Conservation (phyloP, 257 asterid genomes). For the Solanum stenotomum region DNA sequence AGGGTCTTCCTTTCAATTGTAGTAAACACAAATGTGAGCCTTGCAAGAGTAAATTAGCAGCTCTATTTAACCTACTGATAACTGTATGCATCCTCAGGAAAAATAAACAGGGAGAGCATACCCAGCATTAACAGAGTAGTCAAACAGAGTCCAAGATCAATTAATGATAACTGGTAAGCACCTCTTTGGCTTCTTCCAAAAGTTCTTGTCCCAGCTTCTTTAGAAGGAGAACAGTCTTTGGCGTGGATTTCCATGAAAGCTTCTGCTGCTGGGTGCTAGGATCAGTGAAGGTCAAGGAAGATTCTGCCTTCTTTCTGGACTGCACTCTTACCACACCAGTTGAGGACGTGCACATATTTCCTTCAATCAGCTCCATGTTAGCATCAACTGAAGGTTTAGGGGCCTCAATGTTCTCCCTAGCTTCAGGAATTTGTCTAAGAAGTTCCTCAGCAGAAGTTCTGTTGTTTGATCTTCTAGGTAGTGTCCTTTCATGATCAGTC, state of each 20-base stretch:
- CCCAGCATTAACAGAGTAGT: not conserved
- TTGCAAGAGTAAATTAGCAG: not conserved
- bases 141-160: not conserved
- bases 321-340: conserved; percentile 98
- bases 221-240: conserved; percentile 78
- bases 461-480: conserved; percentile 10
- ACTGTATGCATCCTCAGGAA: not conserved
- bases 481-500: conserved; percentile 18
- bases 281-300: conserved; percentile 95
- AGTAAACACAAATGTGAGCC: not conserved
- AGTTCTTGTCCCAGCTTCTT: conserved; percentile 95
- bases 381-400: conserved; percentile 47
- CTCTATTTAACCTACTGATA: not conserved
- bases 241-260: conserved; percentile 96
- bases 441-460: conserved; percentile 14
- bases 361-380: conserved; percentile 53
- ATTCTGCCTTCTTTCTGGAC: conserved; percentile 93
- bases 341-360: conserved; percentile 81
- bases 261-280: conserved; percentile 99
- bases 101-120: not conserved
- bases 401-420: conserved; percentile 29
- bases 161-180: conserved; percentile 8
- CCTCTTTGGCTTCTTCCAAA: conserved; percentile 98
- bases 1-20: not conserved
- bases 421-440: conserved; percentile 20